These are phyloP conservation scores for Pseudopyrenochaeta lycopersici DNA, from an alignment of 2,329 filamentous ascomycete species.

Conservation along the genomic window DNA sequence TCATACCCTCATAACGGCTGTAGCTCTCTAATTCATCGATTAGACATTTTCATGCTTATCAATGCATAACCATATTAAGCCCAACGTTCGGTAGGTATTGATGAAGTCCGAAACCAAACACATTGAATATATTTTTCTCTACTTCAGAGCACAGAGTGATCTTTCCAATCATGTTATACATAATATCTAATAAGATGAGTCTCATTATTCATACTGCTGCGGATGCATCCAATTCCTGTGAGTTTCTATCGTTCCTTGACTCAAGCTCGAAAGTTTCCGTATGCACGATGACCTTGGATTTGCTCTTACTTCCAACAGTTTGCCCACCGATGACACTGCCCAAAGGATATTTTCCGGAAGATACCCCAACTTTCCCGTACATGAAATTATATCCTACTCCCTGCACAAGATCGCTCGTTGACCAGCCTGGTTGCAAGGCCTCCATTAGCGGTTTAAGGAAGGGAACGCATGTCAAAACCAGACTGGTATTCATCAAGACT, in stretches of 20 bases:
- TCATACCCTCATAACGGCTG: no score
- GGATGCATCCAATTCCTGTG: background rate
- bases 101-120: no score
- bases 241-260: background rate
- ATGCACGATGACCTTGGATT: background rate
- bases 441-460: background rate
- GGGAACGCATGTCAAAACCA: background rate
- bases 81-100: no score
- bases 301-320: background rate
- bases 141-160: no score
- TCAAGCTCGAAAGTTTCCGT: background rate
- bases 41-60: no score
- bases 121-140: no score
- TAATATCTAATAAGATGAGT: no score
- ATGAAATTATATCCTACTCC: background rate
- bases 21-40: no score
- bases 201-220: background rate
- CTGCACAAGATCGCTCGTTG: background rate
- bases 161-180: no score
- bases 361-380: background rate
- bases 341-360: background rate
- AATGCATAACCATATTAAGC: no score
- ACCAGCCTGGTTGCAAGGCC: background rate
- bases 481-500: background rate
- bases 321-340: background rate